A percentile compares a stretch with the other conserved stretches of the same genome.
phyloP scores from a whole-genome alignment of 306 rosid genomes.

The Potentilla sterilis region DNA sequence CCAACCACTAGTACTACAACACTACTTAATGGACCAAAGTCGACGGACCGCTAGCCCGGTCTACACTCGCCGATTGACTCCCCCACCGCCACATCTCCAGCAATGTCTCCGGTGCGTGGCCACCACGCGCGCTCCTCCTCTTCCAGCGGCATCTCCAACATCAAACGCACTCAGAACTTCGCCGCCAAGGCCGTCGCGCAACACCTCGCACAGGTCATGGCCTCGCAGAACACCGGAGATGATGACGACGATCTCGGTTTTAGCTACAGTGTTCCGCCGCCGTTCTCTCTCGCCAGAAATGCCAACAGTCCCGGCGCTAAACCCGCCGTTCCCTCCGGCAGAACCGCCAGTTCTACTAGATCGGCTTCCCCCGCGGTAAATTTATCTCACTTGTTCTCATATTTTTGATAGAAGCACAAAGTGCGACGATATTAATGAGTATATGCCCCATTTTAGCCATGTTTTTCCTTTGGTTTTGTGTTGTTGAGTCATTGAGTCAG shows the following conservation, averaged over 20 bases:
- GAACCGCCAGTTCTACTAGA: conserved; percentile 33
- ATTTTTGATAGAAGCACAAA: too few species aligned
- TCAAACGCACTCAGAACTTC: conserved; percentile 87
- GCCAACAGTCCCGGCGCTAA: conserved; percentile 26
- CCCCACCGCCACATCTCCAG: conserved; percentile 44
- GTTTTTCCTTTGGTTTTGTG: too few species aligned
- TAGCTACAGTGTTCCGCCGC: conserved; percentile 93
- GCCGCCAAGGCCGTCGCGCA: conserved; percentile 98
- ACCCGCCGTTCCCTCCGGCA: conserved; percentile 34
- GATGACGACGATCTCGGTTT: conserved; percentile 76
- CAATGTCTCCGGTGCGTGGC: conserved; percentile 58
- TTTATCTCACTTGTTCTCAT: not conserved
- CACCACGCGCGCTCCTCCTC: conserved; percentile 87
- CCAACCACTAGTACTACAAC: not conserved
- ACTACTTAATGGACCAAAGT: conserved; percentile 38
- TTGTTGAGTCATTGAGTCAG: too few species aligned
- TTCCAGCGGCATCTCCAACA: conserved; percentile 62
- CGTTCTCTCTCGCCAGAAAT: conserved; percentile 59
- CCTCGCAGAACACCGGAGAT: conserved; percentile 69
- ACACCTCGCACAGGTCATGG: conserved; percentile 98
- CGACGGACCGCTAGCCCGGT: conserved; percentile 50
- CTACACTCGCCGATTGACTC: conserved; percentile 49
- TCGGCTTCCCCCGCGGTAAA: conserved; percentile 72
- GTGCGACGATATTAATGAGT: too few species aligned
- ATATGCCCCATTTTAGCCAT: too few species aligned